phyloP scores from a whole-genome alignment of 139 green algal genomes.

The Tetraselmis chui region DNA sequence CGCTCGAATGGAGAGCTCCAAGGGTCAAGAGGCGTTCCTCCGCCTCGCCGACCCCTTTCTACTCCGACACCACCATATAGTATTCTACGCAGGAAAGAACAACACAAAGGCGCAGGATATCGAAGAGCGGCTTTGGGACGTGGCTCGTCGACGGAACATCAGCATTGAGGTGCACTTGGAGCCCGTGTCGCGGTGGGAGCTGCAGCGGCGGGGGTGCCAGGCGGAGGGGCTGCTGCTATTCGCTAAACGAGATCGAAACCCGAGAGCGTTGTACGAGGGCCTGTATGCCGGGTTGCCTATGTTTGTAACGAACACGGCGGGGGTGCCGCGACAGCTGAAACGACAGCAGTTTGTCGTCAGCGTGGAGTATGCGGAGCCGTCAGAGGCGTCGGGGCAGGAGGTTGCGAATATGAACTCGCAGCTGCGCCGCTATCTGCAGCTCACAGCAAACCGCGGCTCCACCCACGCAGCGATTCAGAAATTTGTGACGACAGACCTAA shows the following conservation, averaged over 20 bases:
- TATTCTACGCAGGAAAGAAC: not conserved
- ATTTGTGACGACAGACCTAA: not conserved
- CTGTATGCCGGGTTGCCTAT: not conserved
- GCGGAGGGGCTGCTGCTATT: not conserved
- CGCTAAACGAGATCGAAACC: not conserved
- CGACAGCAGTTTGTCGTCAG: not conserved
- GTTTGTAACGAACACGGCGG: not conserved
- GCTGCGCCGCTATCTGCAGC: not conserved
- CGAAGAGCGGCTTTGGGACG: not conserved
- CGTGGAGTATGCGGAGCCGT: not conserved
- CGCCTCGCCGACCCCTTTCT: not conserved
- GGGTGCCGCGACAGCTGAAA: not conserved
- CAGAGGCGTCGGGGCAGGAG: not conserved
- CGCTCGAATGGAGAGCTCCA: not conserved
- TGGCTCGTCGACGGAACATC: not conserved
- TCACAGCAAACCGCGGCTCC: not conserved
- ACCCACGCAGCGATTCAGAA: not conserved
- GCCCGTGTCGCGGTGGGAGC: not conserved
- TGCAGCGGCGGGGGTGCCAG: not conserved
- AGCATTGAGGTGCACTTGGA: not conserved
- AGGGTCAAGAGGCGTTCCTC: not conserved
- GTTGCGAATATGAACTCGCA: not conserved
- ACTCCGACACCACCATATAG: not conserved
- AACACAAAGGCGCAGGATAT: not conserved
- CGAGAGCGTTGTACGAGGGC: not conserved